Conservation (phyloP, 495 filamentous ascomycete species). For the Penicillium argentinense region DNA sequence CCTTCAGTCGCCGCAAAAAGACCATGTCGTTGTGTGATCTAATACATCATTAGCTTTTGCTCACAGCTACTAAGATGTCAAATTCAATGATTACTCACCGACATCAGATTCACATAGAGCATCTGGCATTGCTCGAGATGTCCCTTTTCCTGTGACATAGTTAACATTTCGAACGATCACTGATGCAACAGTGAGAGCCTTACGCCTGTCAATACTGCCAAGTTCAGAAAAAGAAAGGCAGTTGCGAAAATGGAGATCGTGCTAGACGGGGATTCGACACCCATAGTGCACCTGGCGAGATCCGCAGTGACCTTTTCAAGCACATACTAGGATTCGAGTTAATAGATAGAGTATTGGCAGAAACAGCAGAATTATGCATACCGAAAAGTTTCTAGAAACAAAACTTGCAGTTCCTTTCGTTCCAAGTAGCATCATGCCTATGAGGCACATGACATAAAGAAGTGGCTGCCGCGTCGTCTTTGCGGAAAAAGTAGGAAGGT, state of each 20-base stretch:
- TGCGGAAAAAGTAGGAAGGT: conserved; percentile 51
- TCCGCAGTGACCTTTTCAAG: conserved; percentile 44
- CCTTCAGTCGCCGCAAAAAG: conserved; percentile 49
- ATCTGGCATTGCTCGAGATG: conserved; percentile 49
- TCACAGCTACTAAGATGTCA: background rate
- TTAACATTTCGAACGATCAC: conserved; percentile 10
- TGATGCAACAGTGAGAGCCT: background rate
- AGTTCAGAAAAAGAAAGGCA: conserved; percentile 45
- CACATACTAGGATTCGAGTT: conserved; percentile 27
- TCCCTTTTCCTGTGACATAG: conserved; percentile 35
- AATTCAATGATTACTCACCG: conserved; percentile 31
- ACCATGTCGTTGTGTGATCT: conserved; percentile 53
- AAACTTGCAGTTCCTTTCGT: conserved; percentile 50
- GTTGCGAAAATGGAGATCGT: conserved; percentile 49
- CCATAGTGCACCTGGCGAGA: conserved; percentile 38
- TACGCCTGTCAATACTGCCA: conserved; percentile 53
- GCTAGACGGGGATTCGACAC: conserved; percentile 33
- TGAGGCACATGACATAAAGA: conserved; percentile 52
- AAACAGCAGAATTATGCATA: conserved; percentile 16
- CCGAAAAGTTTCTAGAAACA: conserved; percentile 46
- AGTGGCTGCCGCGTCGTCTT: conserved; percentile 42
- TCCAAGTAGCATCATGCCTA: conserved; percentile 51
- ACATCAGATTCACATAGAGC: conserved; percentile 52
- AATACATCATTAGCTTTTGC: background rate
- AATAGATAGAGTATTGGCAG: background rate